These are phyloP conservation scores for Zostera marina DNA, from an alignment of 116 monocot genomes.

Conservation along the genomic window DNA sequence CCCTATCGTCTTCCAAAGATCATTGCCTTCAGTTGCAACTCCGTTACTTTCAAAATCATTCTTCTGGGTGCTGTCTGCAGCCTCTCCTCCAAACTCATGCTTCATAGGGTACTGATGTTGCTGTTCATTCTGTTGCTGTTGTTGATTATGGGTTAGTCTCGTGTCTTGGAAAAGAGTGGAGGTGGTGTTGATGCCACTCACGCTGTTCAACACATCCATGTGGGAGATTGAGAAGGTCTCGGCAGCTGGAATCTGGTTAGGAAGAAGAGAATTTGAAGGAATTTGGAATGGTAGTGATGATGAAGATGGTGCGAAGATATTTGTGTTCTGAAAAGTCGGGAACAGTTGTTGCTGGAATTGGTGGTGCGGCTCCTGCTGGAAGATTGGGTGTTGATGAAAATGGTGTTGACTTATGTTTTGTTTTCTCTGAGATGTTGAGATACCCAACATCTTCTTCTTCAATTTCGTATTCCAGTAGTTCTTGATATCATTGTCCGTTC, in stretches of 20 bases:
- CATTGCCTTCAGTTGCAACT: background rate
- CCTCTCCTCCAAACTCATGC: background rate
- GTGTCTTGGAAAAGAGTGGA: background rate
- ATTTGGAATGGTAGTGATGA: background rate
- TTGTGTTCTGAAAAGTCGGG: background rate
- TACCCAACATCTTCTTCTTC: constrained; percentile 63
- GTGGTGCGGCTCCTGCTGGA: constrained; percentile 2
- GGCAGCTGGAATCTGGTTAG: background rate
- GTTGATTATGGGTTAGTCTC: background rate
- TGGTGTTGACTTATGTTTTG: constrained; percentile 8
- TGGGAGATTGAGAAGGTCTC: constrained; percentile 1
- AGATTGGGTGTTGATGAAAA: constrained; percentile 9
- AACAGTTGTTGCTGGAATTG: constrained; percentile 1
- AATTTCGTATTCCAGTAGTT: constrained; percentile 91
- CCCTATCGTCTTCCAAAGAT: background rate
- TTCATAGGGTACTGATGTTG: background rate
- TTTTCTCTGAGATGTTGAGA: constrained; percentile 24
- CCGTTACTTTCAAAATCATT: background rate
- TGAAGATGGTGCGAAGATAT: constrained; percentile 1
- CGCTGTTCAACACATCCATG: background rate
- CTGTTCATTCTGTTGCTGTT: too few species aligned
- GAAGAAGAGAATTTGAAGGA: background rate
- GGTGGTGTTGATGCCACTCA: background rate
- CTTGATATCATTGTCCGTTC: constrained; percentile 86
- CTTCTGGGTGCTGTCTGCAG: background rate